Evolutionary conservation across 768 basidiomycete genomes (phyloP).

Genomic region (Amanita rubescens): DNA sequence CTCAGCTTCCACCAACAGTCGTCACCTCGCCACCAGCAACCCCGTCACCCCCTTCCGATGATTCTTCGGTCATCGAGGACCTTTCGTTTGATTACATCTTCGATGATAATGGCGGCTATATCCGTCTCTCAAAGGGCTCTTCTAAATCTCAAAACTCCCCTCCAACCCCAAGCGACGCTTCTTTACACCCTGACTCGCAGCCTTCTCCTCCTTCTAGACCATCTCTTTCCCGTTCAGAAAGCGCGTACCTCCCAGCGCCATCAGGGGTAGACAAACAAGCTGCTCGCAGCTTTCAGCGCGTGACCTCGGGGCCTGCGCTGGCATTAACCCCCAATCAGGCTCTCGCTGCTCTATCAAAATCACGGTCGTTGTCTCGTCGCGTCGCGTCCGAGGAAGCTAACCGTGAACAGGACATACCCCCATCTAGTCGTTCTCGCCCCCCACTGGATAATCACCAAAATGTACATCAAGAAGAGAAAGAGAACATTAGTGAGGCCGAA

Average conservation of each 20-base stretch:
- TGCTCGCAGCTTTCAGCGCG: conserved; percentile 56
- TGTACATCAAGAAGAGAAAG: conserved; percentile 39
- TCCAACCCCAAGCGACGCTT: conserved; percentile 35
- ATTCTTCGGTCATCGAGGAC: conserved; percentile 53
- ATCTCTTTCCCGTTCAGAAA: conserved; percentile 63
- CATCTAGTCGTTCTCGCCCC: neutral
- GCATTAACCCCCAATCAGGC: conserved; percentile 24
- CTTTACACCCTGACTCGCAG: conserved; percentile 33
- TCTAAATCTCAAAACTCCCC: conserved; percentile 39
- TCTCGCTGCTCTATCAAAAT: conserved; percentile 26
- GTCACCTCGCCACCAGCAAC: conserved; percentile 35
- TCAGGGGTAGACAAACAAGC: conserved; percentile 23
- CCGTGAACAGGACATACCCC: conserved; percentile 2
- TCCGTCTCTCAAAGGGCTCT: conserved; percentile 49
- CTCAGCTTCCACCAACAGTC: conserved; percentile 22
- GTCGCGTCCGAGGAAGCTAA: conserved; percentile 35
- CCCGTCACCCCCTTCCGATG: conserved; percentile 44
- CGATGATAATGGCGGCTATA: conserved; percentile 46
- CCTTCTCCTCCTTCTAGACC: conserved; percentile 34
- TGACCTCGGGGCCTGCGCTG: conserved; percentile 53
- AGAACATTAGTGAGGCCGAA: conserved; percentile 37
- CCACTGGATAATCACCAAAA: conserved; percentile 16
- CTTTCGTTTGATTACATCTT: conserved; percentile 60
- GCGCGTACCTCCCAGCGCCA: conserved; percentile 38
- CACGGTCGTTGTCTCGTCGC: conserved; percentile 30